A percentile compares a stretch with the other conserved stretches of the same genome.
phyloP scores from a whole-genome alignment of 345 rosid species.

The Populus euphratica region DNA sequence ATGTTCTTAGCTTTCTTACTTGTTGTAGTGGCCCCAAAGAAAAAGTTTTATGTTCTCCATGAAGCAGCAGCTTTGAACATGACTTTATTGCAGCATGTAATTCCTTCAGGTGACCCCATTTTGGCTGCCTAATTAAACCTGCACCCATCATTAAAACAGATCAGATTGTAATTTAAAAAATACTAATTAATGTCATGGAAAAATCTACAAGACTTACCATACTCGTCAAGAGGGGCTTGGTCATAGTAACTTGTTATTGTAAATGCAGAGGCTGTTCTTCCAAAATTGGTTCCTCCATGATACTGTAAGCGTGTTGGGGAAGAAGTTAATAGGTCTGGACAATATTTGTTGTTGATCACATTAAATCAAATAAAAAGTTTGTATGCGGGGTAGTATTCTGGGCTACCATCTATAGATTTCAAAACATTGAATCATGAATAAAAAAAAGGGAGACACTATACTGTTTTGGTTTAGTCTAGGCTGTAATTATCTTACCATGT shows the following conservation, averaged over 20 bases:
- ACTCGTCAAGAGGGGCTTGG: slow-evolving; percentile 79
- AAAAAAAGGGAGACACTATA: background rate
- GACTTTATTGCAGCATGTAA: slow-evolving; percentile 59
- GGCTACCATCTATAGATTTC: background rate
- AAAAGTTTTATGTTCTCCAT: slow-evolving; percentile 32
- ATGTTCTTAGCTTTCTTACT: slow-evolving; percentile 33
- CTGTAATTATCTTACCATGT: slow-evolving; percentile 54
- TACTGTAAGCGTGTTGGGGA: slow-evolving; percentile 36
- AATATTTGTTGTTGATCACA: background rate
- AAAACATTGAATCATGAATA: background rate
- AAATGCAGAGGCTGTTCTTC: slow-evolving; percentile 57
- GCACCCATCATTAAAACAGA: slow-evolving; percentile 3
- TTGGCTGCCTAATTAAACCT: slow-evolving; percentile 71
- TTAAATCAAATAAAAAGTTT: background rate
- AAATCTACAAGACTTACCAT: slow-evolving; percentile 39
- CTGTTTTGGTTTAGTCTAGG: background rate
- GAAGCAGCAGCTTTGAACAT: slow-evolving; percentile 47
- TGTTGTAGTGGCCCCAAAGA: slow-evolving; percentile 49
- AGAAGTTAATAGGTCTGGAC: background rate
- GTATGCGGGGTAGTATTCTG: background rate
- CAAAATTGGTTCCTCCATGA: slow-evolving; percentile 86
- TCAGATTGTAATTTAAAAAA: background rate
- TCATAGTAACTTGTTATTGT: slow-evolving; percentile 57
- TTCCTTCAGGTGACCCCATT: slow-evolving; percentile 76
- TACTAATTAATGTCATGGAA: background rate